Percentiles rank a stretch among this genome's conserved stretches.
Conservation (phyloP, 305 asterid species). For the Stenogyne calaminthoides region DNA sequence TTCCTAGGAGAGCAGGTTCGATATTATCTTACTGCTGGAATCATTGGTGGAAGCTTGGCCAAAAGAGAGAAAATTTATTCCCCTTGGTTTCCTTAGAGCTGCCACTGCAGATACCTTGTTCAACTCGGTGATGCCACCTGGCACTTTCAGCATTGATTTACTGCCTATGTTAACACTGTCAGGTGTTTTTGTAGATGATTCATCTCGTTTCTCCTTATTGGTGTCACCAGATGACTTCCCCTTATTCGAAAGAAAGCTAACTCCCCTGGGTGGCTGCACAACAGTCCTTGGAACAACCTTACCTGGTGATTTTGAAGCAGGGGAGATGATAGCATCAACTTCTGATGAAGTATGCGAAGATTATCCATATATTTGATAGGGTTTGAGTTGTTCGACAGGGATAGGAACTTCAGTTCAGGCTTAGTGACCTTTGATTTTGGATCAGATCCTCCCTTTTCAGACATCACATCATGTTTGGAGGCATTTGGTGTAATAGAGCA, state of each 20-base stretch:
- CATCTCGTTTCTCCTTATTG: slow-evolving; percentile 41
- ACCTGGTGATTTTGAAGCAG: slow-evolving; percentile 35
- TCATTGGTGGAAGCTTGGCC: slow-evolving; percentile 49
- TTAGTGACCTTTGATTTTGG: slow-evolving; percentile 34
- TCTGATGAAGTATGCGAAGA: slow-evolving; percentile 30
- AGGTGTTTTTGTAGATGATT: slow-evolving; percentile 37
- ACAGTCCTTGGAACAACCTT: slow-evolving; percentile 37
- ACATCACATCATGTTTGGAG: slow-evolving; percentile 43
- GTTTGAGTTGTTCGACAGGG: slow-evolving; percentile 37
- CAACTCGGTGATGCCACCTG: slow-evolving; percentile 33
- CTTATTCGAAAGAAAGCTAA: slow-evolving; percentile 48
- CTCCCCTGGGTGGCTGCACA: slow-evolving; percentile 64
- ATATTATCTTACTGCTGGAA: slow-evolving; percentile 41
- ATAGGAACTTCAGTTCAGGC: slow-evolving; percentile 43
- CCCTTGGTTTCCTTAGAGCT: slow-evolving; percentile 53
- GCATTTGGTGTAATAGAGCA: slow-evolving; percentile 37
- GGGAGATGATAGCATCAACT: slow-evolving; percentile 32
- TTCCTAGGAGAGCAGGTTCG: slow-evolving; percentile 35
- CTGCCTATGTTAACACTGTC: slow-evolving; percentile 28
- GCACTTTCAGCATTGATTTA: slow-evolving; percentile 24
- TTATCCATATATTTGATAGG: slow-evolving; percentile 40
- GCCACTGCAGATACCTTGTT: slow-evolving; percentile 34
- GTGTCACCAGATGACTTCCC: slow-evolving; percentile 37
- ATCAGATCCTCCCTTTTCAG: slow-evolving; percentile 41
- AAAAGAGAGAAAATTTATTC: slow-evolving; percentile 84